Evolutionary conservation across 2,329 filamentous ascomycete species (phyloP).

Genomic region (Capronia coronata): DNA sequence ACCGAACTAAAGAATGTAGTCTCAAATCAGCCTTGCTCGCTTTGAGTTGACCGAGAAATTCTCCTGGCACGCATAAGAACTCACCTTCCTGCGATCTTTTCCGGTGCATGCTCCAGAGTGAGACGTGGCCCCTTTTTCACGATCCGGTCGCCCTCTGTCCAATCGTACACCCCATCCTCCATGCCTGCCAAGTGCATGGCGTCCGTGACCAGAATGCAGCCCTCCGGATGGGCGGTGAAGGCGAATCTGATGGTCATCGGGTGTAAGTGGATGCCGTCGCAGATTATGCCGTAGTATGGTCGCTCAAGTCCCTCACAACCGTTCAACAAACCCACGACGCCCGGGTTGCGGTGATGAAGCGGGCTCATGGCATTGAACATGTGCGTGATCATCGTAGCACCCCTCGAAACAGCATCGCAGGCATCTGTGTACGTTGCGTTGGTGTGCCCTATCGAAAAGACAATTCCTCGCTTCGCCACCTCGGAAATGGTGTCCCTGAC

Average conservation of each 20-base stretch:
- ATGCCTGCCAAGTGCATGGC: conserved; percentile 49
- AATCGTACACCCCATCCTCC: conserved; percentile 46
- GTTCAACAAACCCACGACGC: conserved; percentile 77
- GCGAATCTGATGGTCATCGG: conserved; percentile 45
- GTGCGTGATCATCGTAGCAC: conserved; percentile 83
- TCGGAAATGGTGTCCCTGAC: conserved; percentile 50
- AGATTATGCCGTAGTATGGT: conserved; percentile 48
- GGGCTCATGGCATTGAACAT: conserved; percentile 90
- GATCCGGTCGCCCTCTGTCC: conserved; percentile 27
- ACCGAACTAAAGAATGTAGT: conserved; percentile 63
- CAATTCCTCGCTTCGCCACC: conserved; percentile 41
- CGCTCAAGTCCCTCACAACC: conserved; percentile 33
- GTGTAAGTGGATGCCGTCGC: conserved; percentile 50
- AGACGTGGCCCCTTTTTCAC: too few relatives aligned
- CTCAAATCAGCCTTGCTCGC: conserved; percentile 55
- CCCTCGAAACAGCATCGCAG: conserved; percentile 60
- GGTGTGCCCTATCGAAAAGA: conserved; percentile 46
- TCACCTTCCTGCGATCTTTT: conserved; percentile 1
- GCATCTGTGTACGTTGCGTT: conserved; percentile 53
- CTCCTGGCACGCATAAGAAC: too few relatives aligned
- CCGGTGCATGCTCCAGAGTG: not conserved
- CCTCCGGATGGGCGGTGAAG: conserved; percentile 68
- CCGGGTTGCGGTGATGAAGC: conserved; percentile 82
- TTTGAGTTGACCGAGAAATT: too few relatives aligned
- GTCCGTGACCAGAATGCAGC: conserved; percentile 52